Evolutionary conservation across 495 filamentous ascomycete species (phyloP), one percentile per base, ranked within the genome.

Genomic region (Trichoderma orchidacearum): DNA sequence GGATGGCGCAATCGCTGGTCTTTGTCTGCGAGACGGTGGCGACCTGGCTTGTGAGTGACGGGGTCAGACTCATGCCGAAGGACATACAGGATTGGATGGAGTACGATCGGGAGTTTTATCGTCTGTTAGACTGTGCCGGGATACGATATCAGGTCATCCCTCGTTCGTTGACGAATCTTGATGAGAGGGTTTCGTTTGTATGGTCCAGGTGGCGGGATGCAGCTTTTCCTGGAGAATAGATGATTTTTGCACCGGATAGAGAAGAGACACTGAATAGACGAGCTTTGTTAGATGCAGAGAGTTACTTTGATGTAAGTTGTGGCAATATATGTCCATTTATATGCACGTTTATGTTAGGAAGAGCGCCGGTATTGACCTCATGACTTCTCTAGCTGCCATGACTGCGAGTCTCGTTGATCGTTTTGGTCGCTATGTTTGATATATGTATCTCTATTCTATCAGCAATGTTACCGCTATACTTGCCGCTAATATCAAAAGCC

Each of bases 51-150:
- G 56, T 61, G 4, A 71, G 79, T 60, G 78, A 79, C 36, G 78
- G 78, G 1, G 68, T 76, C 28, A 61, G 78, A 55, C 55, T 79
- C 58, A 81, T 78, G 76, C 75, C 76, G 6, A 51, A 61, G 23
- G 64, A 67, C 51, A 13, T 36, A 2, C 57, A 62, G 9, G 72
- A 75, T 15, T 79, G 76, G 75, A 51, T 57, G 25, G 54, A 60
- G 2, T 58, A 74, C 17, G 66, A 80, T 53, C 45, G 25, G 0
- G 18, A 60, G 28, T 70, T 68, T 48, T 67, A 67, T 53, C 53
- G 21, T 9, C 53, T 63, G 58, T 52, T 72, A 31, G 54, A 38
- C 12, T 41, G 60, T 12, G 52, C 34, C 23, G 62, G 59, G 2
- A 32, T 72, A 45, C 23, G 21, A n/a, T 67, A 63, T 57, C 53